phyloP scores from a whole-genome alignment of 169 alveolate genomes.

The Cystoisospora suis region DNA sequence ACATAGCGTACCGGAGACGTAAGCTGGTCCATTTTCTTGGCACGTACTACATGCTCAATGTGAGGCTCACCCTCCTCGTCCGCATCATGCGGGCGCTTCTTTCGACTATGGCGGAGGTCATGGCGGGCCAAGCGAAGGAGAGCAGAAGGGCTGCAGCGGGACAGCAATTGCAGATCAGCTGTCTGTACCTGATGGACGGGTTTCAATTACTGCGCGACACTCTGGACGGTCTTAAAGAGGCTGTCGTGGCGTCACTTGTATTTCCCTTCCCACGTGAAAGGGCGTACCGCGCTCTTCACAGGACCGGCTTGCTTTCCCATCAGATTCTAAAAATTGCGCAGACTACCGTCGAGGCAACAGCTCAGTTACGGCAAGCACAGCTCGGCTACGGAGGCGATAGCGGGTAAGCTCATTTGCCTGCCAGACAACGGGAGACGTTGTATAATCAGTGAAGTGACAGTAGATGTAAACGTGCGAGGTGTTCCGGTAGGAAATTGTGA shows the following conservation, averaged over 20 bases:
- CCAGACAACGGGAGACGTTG: not conserved
- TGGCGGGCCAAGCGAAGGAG: not conserved
- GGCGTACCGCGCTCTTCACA: slow-evolving; percentile 14
- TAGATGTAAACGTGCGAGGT: not conserved
- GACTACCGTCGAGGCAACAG: not conserved
- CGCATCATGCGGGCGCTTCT: not conserved
- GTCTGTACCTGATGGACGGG: not conserved
- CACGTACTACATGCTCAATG: slow-evolving; percentile 4
- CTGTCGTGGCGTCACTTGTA: not conserved
- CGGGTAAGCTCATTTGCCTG: too few species aligned
- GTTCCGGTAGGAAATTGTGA: not conserved
- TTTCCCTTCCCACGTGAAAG: slow-evolving; percentile 22
- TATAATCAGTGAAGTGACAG: not conserved
- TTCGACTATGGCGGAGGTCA: not conserved
- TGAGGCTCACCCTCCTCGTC: slow-evolving; percentile 14
- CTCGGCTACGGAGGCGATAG: not conserved
- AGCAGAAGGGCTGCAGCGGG: not conserved
- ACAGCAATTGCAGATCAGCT: not conserved
- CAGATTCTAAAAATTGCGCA: not conserved
- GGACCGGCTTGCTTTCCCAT: not conserved
- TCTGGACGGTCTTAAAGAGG: not conserved
- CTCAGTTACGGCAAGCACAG: not conserved
- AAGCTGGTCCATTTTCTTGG: slow-evolving; percentile 20
- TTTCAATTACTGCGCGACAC: not conserved
- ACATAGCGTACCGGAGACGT: not conserved